Evolutionary conservation across 2,329 filamentous ascomycete species (phyloP).

Genomic region (Cylindrodendrum hubeiense): DNA sequence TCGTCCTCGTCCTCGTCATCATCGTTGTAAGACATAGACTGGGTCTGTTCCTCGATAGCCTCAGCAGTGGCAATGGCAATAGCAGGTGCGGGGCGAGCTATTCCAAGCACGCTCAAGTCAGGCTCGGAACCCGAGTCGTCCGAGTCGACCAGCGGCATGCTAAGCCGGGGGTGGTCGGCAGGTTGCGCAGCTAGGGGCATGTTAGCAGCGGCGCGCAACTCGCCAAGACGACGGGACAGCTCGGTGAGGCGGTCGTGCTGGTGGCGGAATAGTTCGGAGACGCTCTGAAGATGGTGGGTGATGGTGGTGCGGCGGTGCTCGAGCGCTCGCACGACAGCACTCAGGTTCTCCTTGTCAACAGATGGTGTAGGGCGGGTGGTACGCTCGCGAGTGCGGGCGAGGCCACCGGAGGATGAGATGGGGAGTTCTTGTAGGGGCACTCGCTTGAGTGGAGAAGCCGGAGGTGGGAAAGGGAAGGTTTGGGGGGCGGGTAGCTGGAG

Average conservation of each 20-base stretch:
- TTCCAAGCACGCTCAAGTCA: slow-evolving; percentile 53
- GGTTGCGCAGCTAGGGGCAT: slow-evolving; percentile 44
- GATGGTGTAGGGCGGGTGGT: slow-evolving; percentile 41
- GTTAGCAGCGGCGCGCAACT: slow-evolving; percentile 31
- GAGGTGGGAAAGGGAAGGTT: slow-evolving; percentile 8
- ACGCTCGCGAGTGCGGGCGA: slow-evolving; percentile 36
- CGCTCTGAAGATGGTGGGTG: slow-evolving; percentile 13
- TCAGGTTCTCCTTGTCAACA: slow-evolving; percentile 45
- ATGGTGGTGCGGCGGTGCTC: slow-evolving; percentile 28
- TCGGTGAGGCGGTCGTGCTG: slow-evolving; percentile 17
- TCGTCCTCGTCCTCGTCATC: slow-evolving; percentile 42
- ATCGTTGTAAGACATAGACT: slow-evolving; percentile 46
- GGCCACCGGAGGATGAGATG: slow-evolving; percentile 36
- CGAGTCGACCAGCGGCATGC: slow-evolving; percentile 51
- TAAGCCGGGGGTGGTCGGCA: slow-evolving; percentile 48
- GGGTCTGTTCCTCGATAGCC: slow-evolving; percentile 43
- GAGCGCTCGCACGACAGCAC: slow-evolving; percentile 30
- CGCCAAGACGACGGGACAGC: slow-evolving; percentile 10
- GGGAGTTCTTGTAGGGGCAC: slow-evolving; percentile 45
- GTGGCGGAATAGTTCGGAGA: slow-evolving; percentile 20
- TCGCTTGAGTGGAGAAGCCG: slow-evolving; percentile 36
- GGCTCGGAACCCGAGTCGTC: slow-evolving; percentile 54
- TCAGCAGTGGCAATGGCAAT: slow-evolving; percentile 24
- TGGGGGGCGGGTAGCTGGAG: slow-evolving; percentile 10
- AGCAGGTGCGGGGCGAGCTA: slow-evolving; percentile 46